Evolutionary conservation across 2,329 filamentous ascomycete species (phyloP).

Genomic region (Orbilia javanica): DNA sequence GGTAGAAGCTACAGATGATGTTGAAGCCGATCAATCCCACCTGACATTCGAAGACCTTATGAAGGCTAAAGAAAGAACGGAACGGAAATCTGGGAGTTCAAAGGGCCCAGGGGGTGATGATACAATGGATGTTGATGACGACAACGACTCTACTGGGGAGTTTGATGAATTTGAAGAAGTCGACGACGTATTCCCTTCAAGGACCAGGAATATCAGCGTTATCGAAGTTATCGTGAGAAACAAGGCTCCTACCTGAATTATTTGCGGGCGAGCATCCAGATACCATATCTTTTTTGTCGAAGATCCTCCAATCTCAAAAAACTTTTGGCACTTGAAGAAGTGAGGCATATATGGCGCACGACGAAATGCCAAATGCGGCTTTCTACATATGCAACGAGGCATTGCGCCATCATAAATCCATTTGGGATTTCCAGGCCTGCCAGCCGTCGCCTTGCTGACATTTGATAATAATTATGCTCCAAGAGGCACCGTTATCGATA

Average conservation of each 20-base stretch:
- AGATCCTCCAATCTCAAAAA: background rate
- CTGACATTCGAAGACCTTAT: conserved; percentile 59
- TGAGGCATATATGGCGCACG: conserved; percentile 21
- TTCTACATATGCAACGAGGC: background rate
- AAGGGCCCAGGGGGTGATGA: conserved; percentile 11
- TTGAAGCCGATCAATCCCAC: conserved; percentile 68
- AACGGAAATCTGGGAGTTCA: background rate
- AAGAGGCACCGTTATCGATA: conserved; percentile 7
- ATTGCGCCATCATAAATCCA: background rate
- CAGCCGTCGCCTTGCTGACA: conserved; percentile 1
- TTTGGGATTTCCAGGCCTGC: background rate
- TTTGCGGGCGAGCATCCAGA: background rate
- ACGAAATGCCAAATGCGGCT: background rate
- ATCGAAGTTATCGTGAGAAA: conserved; percentile 53
- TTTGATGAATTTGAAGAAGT: conserved; percentile 51
- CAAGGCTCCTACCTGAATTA: conserved; percentile 34
- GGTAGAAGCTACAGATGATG: conserved; percentile 76
- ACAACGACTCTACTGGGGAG: conserved; percentile 30
- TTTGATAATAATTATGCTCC: background rate
- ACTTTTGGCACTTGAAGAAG: conserved; percentile 7
- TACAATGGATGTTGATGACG: conserved; percentile 50
- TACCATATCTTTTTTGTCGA: background rate
- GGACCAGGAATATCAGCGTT: conserved; percentile 51
- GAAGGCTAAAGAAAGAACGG: conserved; percentile 40
- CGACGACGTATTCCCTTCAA: conserved; percentile 52